These are phyloP conservation scores for Hanseniaspora lachancei DNA, from an alignment of 805 yeast species.

Conservation along the genomic window DNA sequence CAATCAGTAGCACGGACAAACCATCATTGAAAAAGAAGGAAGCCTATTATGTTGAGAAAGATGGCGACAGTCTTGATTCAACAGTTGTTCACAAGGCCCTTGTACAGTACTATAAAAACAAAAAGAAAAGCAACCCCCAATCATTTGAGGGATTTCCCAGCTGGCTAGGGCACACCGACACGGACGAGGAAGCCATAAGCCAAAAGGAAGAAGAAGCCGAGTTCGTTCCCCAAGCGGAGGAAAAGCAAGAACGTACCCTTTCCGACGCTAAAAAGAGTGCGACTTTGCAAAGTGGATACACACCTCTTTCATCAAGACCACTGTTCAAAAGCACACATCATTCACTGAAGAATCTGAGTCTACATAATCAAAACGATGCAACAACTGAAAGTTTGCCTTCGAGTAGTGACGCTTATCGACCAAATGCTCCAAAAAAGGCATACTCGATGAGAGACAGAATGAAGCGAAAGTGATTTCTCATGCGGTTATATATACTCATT, in stretches of 20 bases:
- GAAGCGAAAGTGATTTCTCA: background rate
- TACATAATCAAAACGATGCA: background rate
- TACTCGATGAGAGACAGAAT: slow-evolving; percentile 13
- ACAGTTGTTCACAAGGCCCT: slow-evolving; percentile 36
- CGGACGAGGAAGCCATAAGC: slow-evolving; percentile 21
- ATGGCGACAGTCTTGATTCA: slow-evolving; percentile 31
- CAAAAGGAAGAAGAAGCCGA: slow-evolving; percentile 20
- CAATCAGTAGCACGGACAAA: background rate
- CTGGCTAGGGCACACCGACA: slow-evolving; percentile 26
- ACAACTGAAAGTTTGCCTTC: no score
- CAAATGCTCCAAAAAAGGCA: background rate
- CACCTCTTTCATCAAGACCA: background rate
- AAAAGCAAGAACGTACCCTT: background rate
- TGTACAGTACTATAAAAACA: slow-evolving; percentile 29
- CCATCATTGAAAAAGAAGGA: background rate
- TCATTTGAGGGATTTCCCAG: slow-evolving; percentile 28
- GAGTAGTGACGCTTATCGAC: no score
- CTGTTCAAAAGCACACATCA: background rate
- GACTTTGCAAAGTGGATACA: slow-evolving; percentile 1
- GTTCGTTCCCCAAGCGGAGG: no score
- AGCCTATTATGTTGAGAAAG: slow-evolving; percentile 25
- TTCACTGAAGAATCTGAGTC: background rate
- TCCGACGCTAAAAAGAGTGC: background rate
- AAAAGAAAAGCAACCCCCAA: slow-evolving; percentile 14
- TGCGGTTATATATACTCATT: background rate